phyloP scores from a whole-genome alignment of 2,329 filamentous ascomycete genomes.

The Neopestalotiopsis sp. region DNA sequence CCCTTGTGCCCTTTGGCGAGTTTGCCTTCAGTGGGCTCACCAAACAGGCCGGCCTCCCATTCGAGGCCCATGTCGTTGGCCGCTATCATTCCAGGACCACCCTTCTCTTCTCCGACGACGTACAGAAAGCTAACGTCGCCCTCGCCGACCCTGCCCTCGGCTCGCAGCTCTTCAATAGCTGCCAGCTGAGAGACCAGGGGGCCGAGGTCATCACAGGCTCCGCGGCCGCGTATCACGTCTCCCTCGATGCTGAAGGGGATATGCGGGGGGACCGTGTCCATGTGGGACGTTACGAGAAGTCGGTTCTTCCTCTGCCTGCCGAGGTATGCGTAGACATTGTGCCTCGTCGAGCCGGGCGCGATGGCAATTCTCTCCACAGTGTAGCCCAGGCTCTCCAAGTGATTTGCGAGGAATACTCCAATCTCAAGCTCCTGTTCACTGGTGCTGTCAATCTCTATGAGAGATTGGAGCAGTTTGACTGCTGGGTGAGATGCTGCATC shows the following conservation, averaged over 20 bases:
- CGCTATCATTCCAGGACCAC: conserved; percentile 60
- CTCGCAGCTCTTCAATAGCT: conserved; percentile 43
- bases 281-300: conserved; percentile 40
- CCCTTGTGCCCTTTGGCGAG: conserved; percentile 61
- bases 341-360: conserved; percentile 35
- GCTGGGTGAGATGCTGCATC: conserved; percentile 25
- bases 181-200: conserved; percentile 55
- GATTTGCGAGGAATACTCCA: conserved; percentile 38
- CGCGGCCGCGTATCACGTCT: conserved; percentile 52
- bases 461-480: conserved; percentile 36
- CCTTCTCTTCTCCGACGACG: conserved; percentile 58
- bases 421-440: conserved; percentile 44
- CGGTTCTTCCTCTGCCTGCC: conserved; percentile 35
- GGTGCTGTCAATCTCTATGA: conserved; percentile 43
- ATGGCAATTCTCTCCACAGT: conserved; percentile 43
- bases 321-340: conserved; percentile 47
- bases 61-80: conserved; percentile 47
- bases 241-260: conserved; percentile 51
- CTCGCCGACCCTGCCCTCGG: conserved; percentile 29
- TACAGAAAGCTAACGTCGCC: conserved; percentile 39
- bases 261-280: conserved; percentile 54
- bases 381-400: conserved; percentile 39
- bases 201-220: conserved; percentile 42
- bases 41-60: conserved; percentile 56
- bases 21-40: conserved; percentile 61